These are phyloP conservation scores for Macrophomina phaseolina DNA, from an alignment of 2,329 filamentous ascomycete species.

Conservation along the genomic window DNA sequence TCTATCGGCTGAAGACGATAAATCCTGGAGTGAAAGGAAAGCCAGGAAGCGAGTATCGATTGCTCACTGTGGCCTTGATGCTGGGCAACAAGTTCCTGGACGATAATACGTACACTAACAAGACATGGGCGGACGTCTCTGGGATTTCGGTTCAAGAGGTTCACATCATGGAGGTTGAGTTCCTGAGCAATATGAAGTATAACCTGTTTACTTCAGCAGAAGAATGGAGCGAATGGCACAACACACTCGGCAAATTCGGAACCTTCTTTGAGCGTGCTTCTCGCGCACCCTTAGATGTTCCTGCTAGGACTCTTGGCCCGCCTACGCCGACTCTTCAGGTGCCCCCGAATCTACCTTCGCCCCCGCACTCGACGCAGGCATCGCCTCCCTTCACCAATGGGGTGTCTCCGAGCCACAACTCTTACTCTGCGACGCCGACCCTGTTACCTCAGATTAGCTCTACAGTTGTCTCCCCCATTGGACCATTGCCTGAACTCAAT, in stretches of 20 bases:
- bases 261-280: constrained; percentile 79
- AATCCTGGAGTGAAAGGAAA: constrained; percentile 91
- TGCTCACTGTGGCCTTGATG: constrained; percentile 95
- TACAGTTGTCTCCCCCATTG: constrained; percentile 52
- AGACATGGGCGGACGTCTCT: constrained; percentile 98
- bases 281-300: constrained; percentile 49
- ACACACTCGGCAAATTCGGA: constrained; percentile 79
- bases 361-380: constrained; percentile 56
- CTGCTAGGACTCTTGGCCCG: constrained; percentile 41
- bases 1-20: constrained; percentile 88
- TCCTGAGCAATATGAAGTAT: constrained; percentile 97
- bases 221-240: constrained; percentile 88
- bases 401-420: constrained; percentile 50
- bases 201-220: constrained; percentile 83
- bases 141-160: constrained; percentile 93
- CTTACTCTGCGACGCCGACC: constrained; percentile 47
- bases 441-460: constrained; percentile 49
- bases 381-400: constrained; percentile 54
- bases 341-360: constrained; percentile 56
- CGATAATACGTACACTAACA: constrained; percentile 99
- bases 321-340: constrained; percentile 45
- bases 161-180: constrained; percentile 99
- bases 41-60: constrained; percentile 87
- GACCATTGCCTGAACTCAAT: constrained; percentile 49
- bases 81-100: constrained; percentile 98